These are phyloP conservation scores for Coelastrella sp. DNA, from an alignment of 139 green algal genomes.

Conservation along the genomic window DNA sequence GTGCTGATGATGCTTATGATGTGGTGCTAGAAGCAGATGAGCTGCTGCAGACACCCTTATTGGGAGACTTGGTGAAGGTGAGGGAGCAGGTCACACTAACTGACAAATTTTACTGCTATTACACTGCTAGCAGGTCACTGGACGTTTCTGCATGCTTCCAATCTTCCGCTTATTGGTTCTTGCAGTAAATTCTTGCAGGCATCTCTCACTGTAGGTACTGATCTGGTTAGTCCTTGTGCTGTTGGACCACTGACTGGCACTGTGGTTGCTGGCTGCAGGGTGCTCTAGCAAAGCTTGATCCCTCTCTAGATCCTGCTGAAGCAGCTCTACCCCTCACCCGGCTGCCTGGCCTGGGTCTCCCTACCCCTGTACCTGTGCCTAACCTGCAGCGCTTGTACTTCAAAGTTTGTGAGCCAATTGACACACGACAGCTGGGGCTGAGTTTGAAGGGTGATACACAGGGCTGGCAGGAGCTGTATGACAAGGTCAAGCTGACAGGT, in stretches of 20 bases:
- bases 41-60: constrained; percentile 58
- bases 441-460: constrained; percentile 41
- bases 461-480: constrained; percentile 54
- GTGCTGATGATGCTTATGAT: constrained; percentile 77
- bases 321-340: constrained; percentile 62
- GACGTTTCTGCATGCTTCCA: no score
- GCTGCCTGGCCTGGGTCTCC: constrained; percentile 64
- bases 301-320: constrained; percentile 53
- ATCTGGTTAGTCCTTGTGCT: no score
- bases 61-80: constrained; percentile 58
- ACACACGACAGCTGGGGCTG: constrained; percentile 48
- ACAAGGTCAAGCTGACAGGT: constrained; percentile 43
- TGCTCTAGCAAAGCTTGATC: constrained; percentile 40
- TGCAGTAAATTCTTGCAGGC: no score
- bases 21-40: constrained; percentile 66
- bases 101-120: no score
- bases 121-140: no score
- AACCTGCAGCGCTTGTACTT: constrained; percentile 79
- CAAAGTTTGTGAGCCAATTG: constrained; percentile 63
- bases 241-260: no score
- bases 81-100: no score
- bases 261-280: neutral
- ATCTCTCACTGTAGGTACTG: neutral
- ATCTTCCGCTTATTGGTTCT: no score
- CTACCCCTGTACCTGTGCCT: constrained; percentile 68